Evolutionary conservation across 108 stramenopile species (phyloP).

Genomic region (Nannochloropsis salina): DNA sequence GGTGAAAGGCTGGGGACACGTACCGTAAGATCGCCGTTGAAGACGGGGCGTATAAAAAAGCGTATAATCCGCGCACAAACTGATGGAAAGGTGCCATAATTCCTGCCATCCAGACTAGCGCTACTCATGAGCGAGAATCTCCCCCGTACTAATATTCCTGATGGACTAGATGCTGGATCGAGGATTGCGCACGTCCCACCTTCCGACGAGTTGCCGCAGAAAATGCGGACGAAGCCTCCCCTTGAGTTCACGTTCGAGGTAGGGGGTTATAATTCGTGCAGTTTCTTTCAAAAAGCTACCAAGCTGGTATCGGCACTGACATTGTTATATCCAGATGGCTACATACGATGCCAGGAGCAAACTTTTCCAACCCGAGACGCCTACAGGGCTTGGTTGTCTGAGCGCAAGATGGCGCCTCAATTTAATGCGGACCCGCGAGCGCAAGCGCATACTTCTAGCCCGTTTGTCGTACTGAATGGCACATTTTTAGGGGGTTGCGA

Average conservation of each 20-base stretch:
- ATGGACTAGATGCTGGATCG: too few relatives aligned
- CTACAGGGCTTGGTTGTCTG: not conserved
- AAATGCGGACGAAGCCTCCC: too few relatives aligned
- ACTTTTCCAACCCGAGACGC: not conserved
- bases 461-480: not conserved
- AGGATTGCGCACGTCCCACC: too few relatives aligned
- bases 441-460: slow-evolving; percentile 1
- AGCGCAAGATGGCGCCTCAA: not conserved
- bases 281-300: not conserved
- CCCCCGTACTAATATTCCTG: too few relatives aligned
- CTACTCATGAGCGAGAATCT: too few relatives aligned
- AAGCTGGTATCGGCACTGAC: not conserved
- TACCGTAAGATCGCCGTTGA: too few relatives aligned
- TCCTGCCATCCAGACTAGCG: too few relatives aligned
- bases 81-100: too few relatives aligned
- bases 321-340: not conserved
- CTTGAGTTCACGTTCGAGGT: not conserved
- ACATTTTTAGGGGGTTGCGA: slow-evolving; percentile 46
- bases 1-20: too few relatives aligned
- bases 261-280: not conserved
- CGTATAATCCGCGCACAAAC: too few relatives aligned
- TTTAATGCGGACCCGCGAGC: not conserved
- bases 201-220: too few relatives aligned
- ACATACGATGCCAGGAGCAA: not conserved
- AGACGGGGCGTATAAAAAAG: too few relatives aligned